These are phyloP conservation scores for Fusarium tanahbumbuense DNA, from an alignment of 2,329 filamentous ascomycete genomes.

Conservation along the genomic window DNA sequence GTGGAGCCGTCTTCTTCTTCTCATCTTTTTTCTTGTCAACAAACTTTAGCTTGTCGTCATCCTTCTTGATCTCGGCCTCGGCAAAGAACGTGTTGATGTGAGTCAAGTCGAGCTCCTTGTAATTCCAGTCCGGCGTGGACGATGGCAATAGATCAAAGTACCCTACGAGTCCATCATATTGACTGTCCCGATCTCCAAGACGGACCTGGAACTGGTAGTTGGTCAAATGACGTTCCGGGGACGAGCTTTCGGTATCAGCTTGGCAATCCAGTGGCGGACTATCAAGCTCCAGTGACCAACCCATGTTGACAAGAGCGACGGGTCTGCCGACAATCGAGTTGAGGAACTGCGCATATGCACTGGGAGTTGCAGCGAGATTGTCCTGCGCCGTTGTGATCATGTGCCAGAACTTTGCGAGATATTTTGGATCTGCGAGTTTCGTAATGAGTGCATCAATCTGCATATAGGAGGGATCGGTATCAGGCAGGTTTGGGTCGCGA, in stretches of 20 bases:
- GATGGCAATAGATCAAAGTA: background rate
- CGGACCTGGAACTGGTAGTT: background rate
- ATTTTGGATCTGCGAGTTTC: slow-evolving; percentile 23
- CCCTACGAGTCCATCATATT: background rate
- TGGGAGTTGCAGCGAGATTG: slow-evolving; percentile 47
- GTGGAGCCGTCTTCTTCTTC: no score
- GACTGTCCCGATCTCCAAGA: background rate
- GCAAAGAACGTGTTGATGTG: background rate
- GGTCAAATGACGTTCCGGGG: no score
- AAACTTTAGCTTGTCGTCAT: no score
- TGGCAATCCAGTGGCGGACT: no score
- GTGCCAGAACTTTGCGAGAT: slow-evolving; percentile 49
- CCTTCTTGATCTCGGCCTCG: no score
- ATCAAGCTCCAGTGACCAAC: slow-evolving; percentile 53
- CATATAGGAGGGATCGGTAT: background rate
- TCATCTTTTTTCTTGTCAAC: no score
- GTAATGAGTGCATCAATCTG: background rate
- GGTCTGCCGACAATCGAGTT: slow-evolving; percentile 55
- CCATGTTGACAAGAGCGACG: slow-evolving; percentile 55
- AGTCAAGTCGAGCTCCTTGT: background rate
- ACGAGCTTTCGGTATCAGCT: no score
- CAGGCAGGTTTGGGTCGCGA: background rate
- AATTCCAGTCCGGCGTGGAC: background rate
- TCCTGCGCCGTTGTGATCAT: slow-evolving; percentile 51
- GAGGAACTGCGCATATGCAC: slow-evolving; percentile 52